Evolutionary conservation across 2,329 filamentous ascomycete genomes (phyloP), one percentile per base, ranked within the genome.

Genomic region (Trichoderma sp.): DNA sequence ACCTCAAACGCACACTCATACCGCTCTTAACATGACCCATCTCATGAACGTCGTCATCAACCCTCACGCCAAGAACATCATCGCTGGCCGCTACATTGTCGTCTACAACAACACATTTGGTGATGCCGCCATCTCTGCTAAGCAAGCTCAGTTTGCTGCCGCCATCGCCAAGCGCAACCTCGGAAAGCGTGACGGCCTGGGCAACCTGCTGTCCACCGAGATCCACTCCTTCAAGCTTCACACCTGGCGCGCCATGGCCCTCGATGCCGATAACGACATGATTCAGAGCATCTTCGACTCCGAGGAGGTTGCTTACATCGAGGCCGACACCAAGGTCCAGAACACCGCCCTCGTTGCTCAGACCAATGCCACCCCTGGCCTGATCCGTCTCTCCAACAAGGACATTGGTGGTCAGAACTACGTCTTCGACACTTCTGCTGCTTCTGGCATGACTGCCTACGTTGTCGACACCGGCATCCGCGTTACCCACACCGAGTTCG

Each of bases 381-480:
- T 90, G 30, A 81, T 83, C 57, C 87, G 88, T 53, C 75, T 90
- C 67, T 90, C 88, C 63, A 81, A 85, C 77, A 74, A 80, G 28
- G 64, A 76, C 13, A 73, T 79, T 20, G 82, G 79, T 53, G 70
- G 74, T 32, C 70, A 76, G 39, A 74, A 76, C 15, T 82, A 82
- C 77, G 75, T 85, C 65, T 90, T 88, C 73, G 87, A 90, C 77
- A 80, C 80, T 71, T 82, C 81, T 13, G 85, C 84, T 26, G 88
- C 88, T 36, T 71, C 84, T 74, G 87, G 86, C n/a, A 86, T 88
- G 75, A 90, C 87, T 26, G 86, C 85, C 32, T 92, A 88, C 78
- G 81, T 92, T 28, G 86, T 92, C 53, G 90, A 92, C 79, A 91
- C 90, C 6, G 90, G 90, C 74, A 88, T 92, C 77, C 81, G 81